Conservation (phyloP, 257 asterid genomes). For the Forsythia suspensa region DNA sequence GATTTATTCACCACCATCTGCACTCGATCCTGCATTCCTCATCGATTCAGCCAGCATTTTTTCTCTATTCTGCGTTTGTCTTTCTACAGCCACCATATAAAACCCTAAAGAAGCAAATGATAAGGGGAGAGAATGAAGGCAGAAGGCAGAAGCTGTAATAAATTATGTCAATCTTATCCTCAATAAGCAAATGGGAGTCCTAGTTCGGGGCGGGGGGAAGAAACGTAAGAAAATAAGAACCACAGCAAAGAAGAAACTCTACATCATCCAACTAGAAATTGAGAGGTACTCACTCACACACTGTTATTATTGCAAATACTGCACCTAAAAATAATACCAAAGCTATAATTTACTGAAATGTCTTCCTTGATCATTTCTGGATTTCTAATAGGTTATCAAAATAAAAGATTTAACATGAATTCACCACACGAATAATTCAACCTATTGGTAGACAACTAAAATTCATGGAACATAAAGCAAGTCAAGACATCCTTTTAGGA, state of each 20-base stretch:
- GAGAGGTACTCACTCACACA: neutral
- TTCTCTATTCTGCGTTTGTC: constrained; percentile 76
- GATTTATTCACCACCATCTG: constrained; percentile 39
- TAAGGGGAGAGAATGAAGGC: neutral
- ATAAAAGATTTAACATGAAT: neutral
- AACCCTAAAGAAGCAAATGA: constrained; percentile 45
- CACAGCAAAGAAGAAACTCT: neutral
- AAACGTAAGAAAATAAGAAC: neutral
- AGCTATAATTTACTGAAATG: neutral
- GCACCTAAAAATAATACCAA: neutral
- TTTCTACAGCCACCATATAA: constrained; percentile 87
- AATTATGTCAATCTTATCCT: neutral
- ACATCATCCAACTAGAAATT: neutral
- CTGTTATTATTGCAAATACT: too few species aligned
- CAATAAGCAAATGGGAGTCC: neutral
- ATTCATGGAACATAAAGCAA: neutral
- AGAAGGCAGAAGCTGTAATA: neutral
- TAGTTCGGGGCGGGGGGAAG: neutral
- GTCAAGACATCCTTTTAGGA: neutral
- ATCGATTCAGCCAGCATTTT: constrained; percentile 63
- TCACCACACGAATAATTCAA: constrained; percentile 1
- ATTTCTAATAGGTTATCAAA: neutral
- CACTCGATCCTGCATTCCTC: constrained; percentile 54
- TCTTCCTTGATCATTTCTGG: neutral
- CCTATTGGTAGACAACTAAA: constrained; percentile 4